Percentiles rank a stretch among this genome's conserved stretches.
phyloP scores from a whole-genome alignment of 2,329 filamentous ascomycete species.

The Microcyclospora pomicola region DNA sequence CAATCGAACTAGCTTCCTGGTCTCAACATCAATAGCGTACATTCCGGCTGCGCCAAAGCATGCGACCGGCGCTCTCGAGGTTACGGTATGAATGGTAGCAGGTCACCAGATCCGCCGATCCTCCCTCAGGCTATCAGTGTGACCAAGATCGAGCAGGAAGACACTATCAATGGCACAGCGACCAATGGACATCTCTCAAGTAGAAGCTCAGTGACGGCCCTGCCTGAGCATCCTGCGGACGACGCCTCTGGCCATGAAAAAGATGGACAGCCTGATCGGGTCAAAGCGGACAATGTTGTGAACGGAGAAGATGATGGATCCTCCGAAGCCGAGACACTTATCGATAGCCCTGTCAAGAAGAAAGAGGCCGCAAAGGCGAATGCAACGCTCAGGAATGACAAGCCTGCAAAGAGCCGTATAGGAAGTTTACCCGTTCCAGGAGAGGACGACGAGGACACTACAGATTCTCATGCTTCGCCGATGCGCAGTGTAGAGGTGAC shows the following conservation, averaged over 20 bases:
- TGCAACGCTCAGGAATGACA: constrained; percentile 8
- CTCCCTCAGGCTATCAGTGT: too few relatives aligned
- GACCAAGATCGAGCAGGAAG: too few relatives aligned
- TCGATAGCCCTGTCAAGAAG: constrained; percentile 30
- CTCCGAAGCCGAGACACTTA: constrained; percentile 38
- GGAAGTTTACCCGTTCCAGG: constrained; percentile 18
- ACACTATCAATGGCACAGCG: not conserved
- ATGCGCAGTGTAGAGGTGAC: constrained; percentile 15
- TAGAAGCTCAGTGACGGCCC: too few relatives aligned
- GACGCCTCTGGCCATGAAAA: too few relatives aligned
- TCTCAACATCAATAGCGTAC: not conserved
- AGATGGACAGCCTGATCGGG: not conserved
- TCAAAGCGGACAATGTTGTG: not conserved
- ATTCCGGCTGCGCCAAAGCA: not conserved
- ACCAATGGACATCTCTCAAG: constrained; percentile 2
- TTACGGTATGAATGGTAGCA: constrained; percentile 19
- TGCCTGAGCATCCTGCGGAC: too few relatives aligned
- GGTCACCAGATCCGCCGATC: constrained; percentile 9
- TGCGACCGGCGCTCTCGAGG: constrained; percentile 2
- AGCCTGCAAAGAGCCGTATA: constrained; percentile 16
- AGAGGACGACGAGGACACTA: constrained; percentile 18
- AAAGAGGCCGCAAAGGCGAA: constrained; percentile 20
- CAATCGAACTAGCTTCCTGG: not conserved
- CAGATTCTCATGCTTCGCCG: constrained; percentile 17
- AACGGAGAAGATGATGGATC: constrained; percentile 21